Evolutionary conservation across 768 basidiomycete species (phyloP).

Genomic region (Chalciporus piperatus): DNA sequence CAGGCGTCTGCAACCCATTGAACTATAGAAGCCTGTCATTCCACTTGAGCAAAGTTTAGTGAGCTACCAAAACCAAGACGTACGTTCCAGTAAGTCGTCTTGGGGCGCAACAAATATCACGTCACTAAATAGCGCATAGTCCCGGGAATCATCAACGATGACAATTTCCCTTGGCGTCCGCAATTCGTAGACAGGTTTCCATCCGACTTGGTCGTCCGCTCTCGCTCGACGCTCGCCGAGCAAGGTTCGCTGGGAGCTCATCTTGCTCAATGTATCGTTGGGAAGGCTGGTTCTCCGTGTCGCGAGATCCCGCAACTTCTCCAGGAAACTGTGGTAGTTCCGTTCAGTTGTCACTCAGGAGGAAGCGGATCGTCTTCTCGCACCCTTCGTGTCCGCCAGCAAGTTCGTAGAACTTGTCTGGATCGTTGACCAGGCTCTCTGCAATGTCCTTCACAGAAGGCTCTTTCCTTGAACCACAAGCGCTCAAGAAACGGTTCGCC

Average conservation of each 20-base stretch:
- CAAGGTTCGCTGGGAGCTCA: conserved; percentile 67
- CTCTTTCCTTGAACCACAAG: conserved; percentile 82
- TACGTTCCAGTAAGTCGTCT: conserved; percentile 84
- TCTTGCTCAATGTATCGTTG: conserved; percentile 44
- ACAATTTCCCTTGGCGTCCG: conserved; percentile 63
- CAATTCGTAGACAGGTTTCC: conserved; percentile 67
- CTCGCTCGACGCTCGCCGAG: conserved; percentile 62
- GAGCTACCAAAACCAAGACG: not conserved
- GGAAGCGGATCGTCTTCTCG: conserved; percentile 17
- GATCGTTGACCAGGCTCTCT: conserved; percentile 59
- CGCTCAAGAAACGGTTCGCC: conserved; percentile 77
- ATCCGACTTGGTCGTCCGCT: conserved; percentile 57
- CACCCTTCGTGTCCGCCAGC: conserved; percentile 65
- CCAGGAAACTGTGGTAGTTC: conserved; percentile 53
- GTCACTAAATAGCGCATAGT: conserved; percentile 72
- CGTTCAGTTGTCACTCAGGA: not conserved
- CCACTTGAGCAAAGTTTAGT: not conserved
- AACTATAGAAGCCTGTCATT: conserved; percentile 59
- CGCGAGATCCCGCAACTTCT: conserved; percentile 76
- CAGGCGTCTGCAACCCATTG: conserved; percentile 74
- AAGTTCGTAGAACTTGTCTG: conserved; percentile 63
- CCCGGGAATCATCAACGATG: conserved; percentile 78
- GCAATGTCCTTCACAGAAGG: conserved; percentile 79
- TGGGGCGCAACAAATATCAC: conserved; percentile 72
- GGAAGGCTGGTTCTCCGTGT: conserved; percentile 59